These are phyloP conservation scores for Cutaneotrichosporon cyanovorans DNA, from an alignment of 1,284 basidiomycete species.

Conservation along the genomic window DNA sequence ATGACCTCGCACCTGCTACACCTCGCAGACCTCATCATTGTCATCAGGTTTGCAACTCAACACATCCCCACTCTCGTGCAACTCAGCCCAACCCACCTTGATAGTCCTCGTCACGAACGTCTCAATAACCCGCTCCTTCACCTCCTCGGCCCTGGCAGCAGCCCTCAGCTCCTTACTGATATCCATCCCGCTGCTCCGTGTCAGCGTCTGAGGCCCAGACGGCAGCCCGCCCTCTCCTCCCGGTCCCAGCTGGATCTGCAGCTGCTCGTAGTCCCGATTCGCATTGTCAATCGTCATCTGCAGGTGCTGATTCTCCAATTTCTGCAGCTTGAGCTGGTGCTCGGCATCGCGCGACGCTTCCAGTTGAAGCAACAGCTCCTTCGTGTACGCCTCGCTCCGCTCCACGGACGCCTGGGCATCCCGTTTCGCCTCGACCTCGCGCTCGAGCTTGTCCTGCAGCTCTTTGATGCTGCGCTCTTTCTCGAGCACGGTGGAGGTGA, in stretches of 20 bases:
- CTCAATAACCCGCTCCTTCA: slow-evolving; percentile 36
- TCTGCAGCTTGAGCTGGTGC: not conserved
- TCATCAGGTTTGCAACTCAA: too few relatives aligned
- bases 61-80: too few relatives aligned
- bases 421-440: not conserved
- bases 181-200: not conserved
- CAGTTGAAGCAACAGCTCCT: not conserved
- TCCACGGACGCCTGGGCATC: not conserved
- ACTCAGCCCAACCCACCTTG: not conserved
- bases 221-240: not conserved
- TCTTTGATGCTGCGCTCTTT: not conserved
- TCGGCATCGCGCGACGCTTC: not conserved
- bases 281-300: not conserved
- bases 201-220: not conserved
- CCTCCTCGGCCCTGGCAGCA: not conserved
- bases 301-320: not conserved
- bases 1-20: too few relatives aligned
- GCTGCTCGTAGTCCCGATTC: not conserved
- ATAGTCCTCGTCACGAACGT: slow-evolving; percentile 43
- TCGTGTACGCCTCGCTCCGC: not conserved
- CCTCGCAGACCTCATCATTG: too few relatives aligned
- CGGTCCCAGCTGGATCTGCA: not conserved
- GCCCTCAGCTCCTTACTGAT: not conserved
- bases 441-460: not conserved
- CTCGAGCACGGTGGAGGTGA: not conserved